Evolutionary conservation across 371 early-diverging fungal species (phyloP), one percentile per base, ranked within the genome.

Genomic region (Syncephalis fuscata): DNA sequence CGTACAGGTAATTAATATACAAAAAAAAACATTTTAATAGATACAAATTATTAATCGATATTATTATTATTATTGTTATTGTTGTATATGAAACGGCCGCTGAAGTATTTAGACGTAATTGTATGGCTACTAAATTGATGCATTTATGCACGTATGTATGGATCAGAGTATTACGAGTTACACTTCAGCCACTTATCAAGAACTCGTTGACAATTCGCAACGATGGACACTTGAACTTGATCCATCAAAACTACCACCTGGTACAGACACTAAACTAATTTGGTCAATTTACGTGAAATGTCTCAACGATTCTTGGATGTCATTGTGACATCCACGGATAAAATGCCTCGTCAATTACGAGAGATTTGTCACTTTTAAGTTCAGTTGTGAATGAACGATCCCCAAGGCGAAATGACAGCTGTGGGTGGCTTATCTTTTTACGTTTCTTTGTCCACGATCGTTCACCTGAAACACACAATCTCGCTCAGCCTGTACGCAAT

Each of bases 381-480:
- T 71, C 67, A 25, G 67, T 85, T 9, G 94, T 92, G 0, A 75
- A 74, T 20, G 69, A 73, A 43, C 70, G 80, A 8, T 94, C 90
- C 64, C 91, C 90, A 86, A 44, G 82, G 90, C 4, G 78, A 72
- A 42, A 71, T 76, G 41, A 81, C 81, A 0, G 91, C 92, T 22
- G 88, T 96, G 0, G 93, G 94, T 48, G 88, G 89, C 0, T 92
- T 53, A 73, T 96, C 50, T 96, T 94, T 58, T 63, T 96, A 52
- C 81, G 97, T 3, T 91, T 94, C 76, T 73, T 94, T 91, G 92
- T 52, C 97, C 95, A 90, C 88, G 1, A 90, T 96, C 54, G 91
- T 91, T 76, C 90, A 0, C 95, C 97, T 3, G 80, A 80, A 53
- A 63, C 66, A 0, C 74, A 78, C 49, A 73, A 72, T 2, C 48